phyloP scores from a whole-genome alignment of 495 filamentous ascomycete genomes.

The Xylaria grammica region DNA sequence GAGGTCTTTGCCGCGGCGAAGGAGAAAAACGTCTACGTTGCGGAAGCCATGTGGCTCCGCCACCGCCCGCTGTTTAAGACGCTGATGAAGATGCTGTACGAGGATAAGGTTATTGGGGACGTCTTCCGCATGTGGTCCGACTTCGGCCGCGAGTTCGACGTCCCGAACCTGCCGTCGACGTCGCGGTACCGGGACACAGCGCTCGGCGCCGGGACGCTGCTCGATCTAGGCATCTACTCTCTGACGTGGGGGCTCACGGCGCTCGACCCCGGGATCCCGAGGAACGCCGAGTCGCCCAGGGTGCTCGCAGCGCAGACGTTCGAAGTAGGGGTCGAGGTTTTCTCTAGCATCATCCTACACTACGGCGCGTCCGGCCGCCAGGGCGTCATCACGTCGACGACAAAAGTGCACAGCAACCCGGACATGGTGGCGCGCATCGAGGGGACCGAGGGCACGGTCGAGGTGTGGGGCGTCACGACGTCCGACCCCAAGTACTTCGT shows the following conservation, averaged over 20 bases:
- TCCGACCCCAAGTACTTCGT: constrained; percentile 58
- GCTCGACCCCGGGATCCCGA: constrained; percentile 52
- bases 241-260: constrained; percentile 76
- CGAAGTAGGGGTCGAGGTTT: constrained; percentile 64
- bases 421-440: constrained; percentile 55
- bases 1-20: constrained; percentile 48
- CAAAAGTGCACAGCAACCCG: constrained; percentile 36
- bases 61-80: constrained; percentile 71
- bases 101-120: constrained; percentile 63
- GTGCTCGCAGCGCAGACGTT: constrained; percentile 70
- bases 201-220: constrained; percentile 69
- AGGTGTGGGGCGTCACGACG: constrained; percentile 63
- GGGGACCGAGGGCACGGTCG: constrained; percentile 70
- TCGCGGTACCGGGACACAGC: constrained; percentile 57
- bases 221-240: constrained; percentile 76
- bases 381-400: constrained; percentile 48
- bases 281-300: constrained; percentile 26
- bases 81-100: constrained; percentile 60
- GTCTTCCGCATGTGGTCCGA: constrained; percentile 68
- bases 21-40: constrained; percentile 47
- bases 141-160: constrained; percentile 38
- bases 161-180: constrained; percentile 13
- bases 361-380: constrained; percentile 25
- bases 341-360: constrained; percentile 60
- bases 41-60: constrained; percentile 72